Evolutionary conservation across 2,329 filamentous ascomycete genomes (phyloP), one percentile per base, ranked within the genome.

Genomic region (Stachybotrys echinatus): DNA sequence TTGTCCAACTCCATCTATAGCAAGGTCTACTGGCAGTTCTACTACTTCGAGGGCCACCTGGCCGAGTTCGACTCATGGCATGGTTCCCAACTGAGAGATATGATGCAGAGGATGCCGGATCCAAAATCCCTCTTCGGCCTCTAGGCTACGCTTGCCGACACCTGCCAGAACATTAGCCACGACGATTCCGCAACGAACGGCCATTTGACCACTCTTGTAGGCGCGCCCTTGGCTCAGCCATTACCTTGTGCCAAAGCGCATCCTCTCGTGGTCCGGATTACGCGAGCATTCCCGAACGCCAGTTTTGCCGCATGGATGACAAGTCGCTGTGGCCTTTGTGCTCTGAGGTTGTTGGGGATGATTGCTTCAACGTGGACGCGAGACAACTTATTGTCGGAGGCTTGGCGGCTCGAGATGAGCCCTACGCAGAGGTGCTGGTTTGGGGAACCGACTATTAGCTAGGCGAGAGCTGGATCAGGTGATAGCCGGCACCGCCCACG

Each of bases 241-340:
- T n/a, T n/a, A n/a, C n/a, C n/a, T 37, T 54, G n/a, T 54, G 52
- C 47, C 21, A 50, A 31, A 54, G 50, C 20, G 31, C 45, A 21
- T 42, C 19, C 17, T 54, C 52, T 3, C 7, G 22, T 2, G 52
- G 52, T 6, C 50, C 52, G 12, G 52, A 54, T 19, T 52, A 47
- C 38, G 20, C 45, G 5, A 49, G 51, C 21, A 10, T 42, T 14
- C 47, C 50, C 12, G 46, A 54, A 12, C 46, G 52, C 6, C 19
- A 43, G 31, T 54, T 54, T 34, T 54, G 52, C 20, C 47, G 50
- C 20, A 54, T 52, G 50, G 49, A 48, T 17, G 50, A 54, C 17
- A 54, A 50, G 44, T 48, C 48, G 12, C 17, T 52, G n/a, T 54
- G 50, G 48, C 47, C 52, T 14, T 19, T 54, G 19, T 54, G 50